Base-by-base conservation (phyloP, 805 yeast species). In the Wickerhamomyces mucosus region DNA sequence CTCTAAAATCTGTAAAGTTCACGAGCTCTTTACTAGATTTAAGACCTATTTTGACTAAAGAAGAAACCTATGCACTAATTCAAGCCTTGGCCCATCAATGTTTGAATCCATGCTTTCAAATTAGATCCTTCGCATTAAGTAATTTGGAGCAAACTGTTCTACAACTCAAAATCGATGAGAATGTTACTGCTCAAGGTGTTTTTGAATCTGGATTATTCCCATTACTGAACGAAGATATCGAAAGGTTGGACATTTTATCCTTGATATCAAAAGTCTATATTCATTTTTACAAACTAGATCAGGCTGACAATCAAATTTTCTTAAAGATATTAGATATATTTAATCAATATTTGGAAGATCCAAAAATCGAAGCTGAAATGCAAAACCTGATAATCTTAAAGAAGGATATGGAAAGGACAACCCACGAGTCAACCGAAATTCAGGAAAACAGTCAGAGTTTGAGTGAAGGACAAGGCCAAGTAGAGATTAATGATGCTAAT, bases 1-100 rank as follows among this genome's bases (percentile, higher is more conserved):
- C 89, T 0, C 61, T 75, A 35, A 65, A 64, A 39, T 77, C 88
- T 1, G 71, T 82, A 28, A 56, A 67, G 13, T 61, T 79, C 37
- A 81, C 94, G 0, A 51, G 73, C 7, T 65, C 65, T 4, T 54
- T 81, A 33, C 41, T 71, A 18, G 10, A 15, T 13, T 23, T 23
- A 16, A 23, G 26, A 23, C 7, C 26, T 5, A 42, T 63, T 48
- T 24, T 33, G 34, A 41, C 49, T 2, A 55, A 55, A 27, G 63
- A 55, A 25, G 65, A 58, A 38, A 52, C 51, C 27, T 52, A 59
- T 41, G 79, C 94, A 2, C 61, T 83, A 38, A 63, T 81, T 18
- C 89, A 84, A 49, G 94, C 94, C 0, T 63, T 86, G 33, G 85
- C 92, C 0, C 89, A 81, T 46, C 96, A 88, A 52, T 82, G 95